Conservation (phyloP, 257 asterid species). For the Solanum sejunctum region DNA sequence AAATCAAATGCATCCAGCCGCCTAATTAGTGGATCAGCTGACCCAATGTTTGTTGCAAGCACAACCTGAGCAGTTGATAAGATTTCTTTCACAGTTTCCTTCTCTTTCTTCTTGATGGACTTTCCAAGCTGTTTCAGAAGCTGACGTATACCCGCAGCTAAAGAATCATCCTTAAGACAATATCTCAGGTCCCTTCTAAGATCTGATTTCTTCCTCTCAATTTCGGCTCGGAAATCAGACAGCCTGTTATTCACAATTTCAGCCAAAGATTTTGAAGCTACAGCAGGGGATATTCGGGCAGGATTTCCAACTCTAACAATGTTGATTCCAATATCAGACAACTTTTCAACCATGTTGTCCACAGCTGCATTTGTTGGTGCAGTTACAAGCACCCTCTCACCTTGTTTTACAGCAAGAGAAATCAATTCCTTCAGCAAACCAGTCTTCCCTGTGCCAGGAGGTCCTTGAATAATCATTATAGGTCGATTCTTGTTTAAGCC, state of each 20-base stretch:
- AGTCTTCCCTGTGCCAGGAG: conserved; percentile 97
- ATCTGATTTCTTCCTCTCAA: conserved; percentile 81
- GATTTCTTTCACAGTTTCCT: conserved; percentile 76
- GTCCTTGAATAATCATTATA: conserved; percentile 73
- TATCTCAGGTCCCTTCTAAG: conserved; percentile 75
- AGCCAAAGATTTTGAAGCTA: conserved; percentile 75
- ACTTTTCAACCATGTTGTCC: conserved; percentile 91
- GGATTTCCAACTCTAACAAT: conserved; percentile 93
- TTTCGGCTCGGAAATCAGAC: conserved; percentile 59
- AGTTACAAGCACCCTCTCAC: conserved; percentile 92
- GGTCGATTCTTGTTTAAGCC: conserved; percentile 89
- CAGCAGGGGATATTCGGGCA: conserved; percentile 71
- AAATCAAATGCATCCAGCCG: conserved; percentile 59
- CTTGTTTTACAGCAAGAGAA: conserved; percentile 58
- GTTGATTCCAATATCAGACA: conserved; percentile 50
- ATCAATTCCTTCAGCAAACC: conserved; percentile 74
- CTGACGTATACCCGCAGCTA: conserved; percentile 97
- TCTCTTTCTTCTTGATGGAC: conserved; percentile 83
- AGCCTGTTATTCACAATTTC: conserved; percentile 71
- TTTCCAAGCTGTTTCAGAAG: conserved; percentile 91
- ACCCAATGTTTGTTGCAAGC: conserved; percentile 88
- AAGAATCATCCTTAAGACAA: conserved; percentile 85
- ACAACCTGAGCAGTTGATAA: conserved; percentile 78
- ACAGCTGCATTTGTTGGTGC: conserved; percentile 99
- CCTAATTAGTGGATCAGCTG: conserved; percentile 90